A percentile compares a stretch with the other conserved stretches of the same genome.
Conservation (phyloP, 208 protist species). For the Trypanosoma caninum region DNA sequence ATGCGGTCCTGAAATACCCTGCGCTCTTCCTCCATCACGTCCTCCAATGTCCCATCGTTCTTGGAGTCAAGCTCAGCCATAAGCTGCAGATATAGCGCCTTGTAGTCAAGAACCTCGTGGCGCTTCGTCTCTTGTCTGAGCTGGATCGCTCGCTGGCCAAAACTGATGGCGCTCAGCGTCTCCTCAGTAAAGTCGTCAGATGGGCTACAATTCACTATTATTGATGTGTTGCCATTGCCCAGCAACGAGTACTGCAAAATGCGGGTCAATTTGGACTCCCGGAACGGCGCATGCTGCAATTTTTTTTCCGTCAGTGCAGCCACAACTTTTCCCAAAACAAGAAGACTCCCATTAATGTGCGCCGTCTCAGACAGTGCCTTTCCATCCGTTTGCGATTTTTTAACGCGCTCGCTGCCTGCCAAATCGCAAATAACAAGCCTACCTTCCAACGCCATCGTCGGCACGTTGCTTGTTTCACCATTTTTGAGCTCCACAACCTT, state of each 20-base stretch:
- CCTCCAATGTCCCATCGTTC: constrained; percentile 73
- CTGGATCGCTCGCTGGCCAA: constrained; percentile 91
- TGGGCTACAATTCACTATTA: constrained; percentile 89
- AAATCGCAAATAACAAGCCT: constrained; percentile 96
- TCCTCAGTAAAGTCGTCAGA: constrained; percentile 85
- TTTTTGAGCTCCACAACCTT: constrained; percentile 29
- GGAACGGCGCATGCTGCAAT: constrained; percentile 81
- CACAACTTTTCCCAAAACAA: constrained; percentile 90
- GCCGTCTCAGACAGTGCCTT: constrained; percentile 92
- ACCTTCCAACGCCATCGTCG: constrained; percentile 62
- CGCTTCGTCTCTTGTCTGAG: constrained; percentile 90
- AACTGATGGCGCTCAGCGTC: constrained; percentile 82
- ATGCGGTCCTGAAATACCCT: constrained; percentile 75
- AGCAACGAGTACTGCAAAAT: constrained; percentile 92
- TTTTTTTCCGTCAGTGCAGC: constrained; percentile 76
- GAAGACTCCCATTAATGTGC: constrained; percentile 96
- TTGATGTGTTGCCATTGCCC: constrained; percentile 89
- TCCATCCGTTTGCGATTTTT: constrained; percentile 91
- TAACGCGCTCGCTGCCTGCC: constrained; percentile 95
- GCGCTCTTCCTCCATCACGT: constrained; percentile 68
- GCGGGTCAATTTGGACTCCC: constrained; percentile 94
- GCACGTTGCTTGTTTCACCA: constrained; percentile 7
- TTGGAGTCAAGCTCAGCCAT: constrained; percentile 85
- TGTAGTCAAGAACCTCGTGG: constrained; percentile 92
- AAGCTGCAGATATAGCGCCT: constrained; percentile 84